Evolutionary conservation across 2,329 filamentous ascomycete genomes (phyloP), one percentile per base, ranked within the genome.

Genomic region (Ascochyta koolunga): DNA sequence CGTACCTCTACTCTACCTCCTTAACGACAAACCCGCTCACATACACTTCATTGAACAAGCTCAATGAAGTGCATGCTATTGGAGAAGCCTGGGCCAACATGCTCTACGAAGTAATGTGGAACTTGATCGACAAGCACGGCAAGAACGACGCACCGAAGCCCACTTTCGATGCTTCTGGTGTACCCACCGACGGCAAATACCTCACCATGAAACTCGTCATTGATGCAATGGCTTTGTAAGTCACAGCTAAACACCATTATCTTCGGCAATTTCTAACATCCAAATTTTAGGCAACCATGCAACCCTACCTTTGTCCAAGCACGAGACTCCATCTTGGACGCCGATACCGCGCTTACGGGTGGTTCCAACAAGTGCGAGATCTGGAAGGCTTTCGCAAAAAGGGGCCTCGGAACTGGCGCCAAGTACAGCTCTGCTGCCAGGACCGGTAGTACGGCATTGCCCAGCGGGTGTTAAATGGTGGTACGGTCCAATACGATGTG

Each of bases 71-170:
- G 1, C 83, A 85, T 66, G 64, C 72, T 15, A 77, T 83, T 32
- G 83, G 82, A 29, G 80, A 78, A 29, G 73, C 81, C 53, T 84
- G 82, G 82, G 79, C 79, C 2, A 78, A 75, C 0, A 79, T 79
- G 35, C 73, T 85, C 4, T 84, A 84, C 67, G 83, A 85, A 61
- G 74, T 85, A 11, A 66, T 84, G 50, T 85, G 83, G 83, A 83
- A 83, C 69, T 62, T 85, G 29, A 81, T 85, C 54, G 82, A 83
- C 44, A 82, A 81, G 71, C 69, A 83, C 56, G 83, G 83, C 50
- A 82, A 81, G 70, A 82, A 78, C 36, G 72, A 78, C 39, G 71
- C 55, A 0, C 69, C 69, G 7, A 61, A 68, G 15, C 82, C 83
- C 0, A 66, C 68, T 0, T 79, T 83, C 44, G 60, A 70, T 42